These are phyloP conservation scores for Ustilago curta DNA, from an alignment of 1,284 basidiomycete species.

Conservation along the genomic window DNA sequence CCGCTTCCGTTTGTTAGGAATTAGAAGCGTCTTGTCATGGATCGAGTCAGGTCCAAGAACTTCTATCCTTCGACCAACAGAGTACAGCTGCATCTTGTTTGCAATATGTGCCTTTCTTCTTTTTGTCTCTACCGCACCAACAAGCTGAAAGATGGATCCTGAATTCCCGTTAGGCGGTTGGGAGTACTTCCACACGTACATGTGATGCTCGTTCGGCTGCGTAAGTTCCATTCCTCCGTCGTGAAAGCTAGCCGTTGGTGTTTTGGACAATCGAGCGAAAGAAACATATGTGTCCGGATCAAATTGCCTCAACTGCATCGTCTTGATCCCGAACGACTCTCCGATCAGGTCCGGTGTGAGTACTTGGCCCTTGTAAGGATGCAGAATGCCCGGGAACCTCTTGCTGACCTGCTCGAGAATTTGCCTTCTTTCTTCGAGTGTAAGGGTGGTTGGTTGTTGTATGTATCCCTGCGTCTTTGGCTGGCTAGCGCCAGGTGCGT, in stretches of 20 bases:
- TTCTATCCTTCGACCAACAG: no score
- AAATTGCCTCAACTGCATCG: neutral
- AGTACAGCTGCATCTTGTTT: no score
- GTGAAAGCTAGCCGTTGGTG: neutral
- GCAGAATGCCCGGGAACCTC: neutral
- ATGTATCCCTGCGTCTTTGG: no score
- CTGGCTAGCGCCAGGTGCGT: no score
- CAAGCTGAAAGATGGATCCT: slow-evolving; percentile 5
- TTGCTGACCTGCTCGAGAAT: slow-evolving; percentile 4
- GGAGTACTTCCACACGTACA: slow-evolving; percentile 6
- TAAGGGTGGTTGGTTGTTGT: neutral
- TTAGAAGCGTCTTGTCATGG: no score
- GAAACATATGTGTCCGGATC: neutral
- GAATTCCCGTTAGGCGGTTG: neutral
- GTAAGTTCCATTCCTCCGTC: slow-evolving; percentile 2
- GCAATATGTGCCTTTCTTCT: no score
- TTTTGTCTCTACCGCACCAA: neutral
- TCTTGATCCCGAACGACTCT: neutral
- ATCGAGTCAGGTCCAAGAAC: no score
- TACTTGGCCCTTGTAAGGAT: neutral
- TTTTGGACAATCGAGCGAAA: neutral
- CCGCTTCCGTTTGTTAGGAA: no score
- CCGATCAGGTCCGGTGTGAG: neutral
- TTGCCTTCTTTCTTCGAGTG: neutral
- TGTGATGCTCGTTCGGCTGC: neutral